These are phyloP conservation scores for Claviceps maximensis DNA, from an alignment of 2,329 filamentous ascomycete species.

Conservation along the genomic window DNA sequence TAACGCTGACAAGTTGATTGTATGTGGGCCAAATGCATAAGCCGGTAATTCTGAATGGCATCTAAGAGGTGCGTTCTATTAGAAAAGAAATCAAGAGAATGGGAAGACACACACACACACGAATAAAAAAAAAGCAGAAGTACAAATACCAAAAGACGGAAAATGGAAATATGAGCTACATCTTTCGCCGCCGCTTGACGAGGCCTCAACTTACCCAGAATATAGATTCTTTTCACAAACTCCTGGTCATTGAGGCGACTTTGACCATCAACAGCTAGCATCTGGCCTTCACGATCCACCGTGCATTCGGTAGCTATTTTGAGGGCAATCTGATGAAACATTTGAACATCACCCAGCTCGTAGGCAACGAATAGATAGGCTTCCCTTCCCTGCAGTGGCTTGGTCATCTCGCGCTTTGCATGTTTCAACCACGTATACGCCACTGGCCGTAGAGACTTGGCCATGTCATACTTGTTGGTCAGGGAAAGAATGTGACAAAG, in stretches of 20 bases:
- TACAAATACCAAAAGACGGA: no score
- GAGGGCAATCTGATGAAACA: neutral
- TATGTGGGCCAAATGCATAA: no score
- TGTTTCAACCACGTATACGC: neutral
- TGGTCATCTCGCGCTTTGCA: neutral
- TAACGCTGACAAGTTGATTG: no score
- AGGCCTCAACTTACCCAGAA: neutral
- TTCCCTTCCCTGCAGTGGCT: neutral
- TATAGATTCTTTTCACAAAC: neutral
- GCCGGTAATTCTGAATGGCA: no score
- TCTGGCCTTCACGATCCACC: neutral
- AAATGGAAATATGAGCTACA: no score
- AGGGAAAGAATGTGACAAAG: constrained; percentile 3
- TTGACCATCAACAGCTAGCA: neutral
- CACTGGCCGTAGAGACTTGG: constrained; percentile 5
- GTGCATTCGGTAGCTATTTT: neutral
- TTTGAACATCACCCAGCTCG: neutral
- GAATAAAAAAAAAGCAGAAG: no score
- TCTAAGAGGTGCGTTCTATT: no score
- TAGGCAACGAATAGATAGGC: neutral
- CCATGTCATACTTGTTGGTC: constrained; percentile 10
- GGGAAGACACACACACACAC: no score
- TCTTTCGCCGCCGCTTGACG: no score
- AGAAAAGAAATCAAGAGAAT: no score
- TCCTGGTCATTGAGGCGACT: neutral